A percentile compares a stretch with the other conserved stretches of the same genome.
Conservation (phyloP, 179 eudicot genomes). For the Silene coronaria region DNA sequence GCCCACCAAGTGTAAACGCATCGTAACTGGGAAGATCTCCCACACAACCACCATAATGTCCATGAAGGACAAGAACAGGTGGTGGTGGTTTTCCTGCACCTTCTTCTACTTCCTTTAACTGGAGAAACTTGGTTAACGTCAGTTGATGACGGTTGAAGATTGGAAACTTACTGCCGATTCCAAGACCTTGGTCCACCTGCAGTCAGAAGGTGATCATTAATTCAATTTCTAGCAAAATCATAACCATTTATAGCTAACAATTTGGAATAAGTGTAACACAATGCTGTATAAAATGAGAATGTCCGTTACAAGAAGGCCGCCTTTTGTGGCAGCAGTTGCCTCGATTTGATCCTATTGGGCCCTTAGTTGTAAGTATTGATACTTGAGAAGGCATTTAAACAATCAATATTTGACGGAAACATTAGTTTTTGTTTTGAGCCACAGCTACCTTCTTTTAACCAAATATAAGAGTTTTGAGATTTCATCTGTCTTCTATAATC, state of each 20-base stretch:
- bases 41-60: slow-evolving; percentile 94
- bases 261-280: not conserved
- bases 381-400: too few species aligned
- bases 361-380: not conserved
- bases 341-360: not conserved
- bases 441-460: not conserved
- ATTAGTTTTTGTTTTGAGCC: not conserved
- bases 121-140: slow-evolving; percentile 73
- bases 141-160: slow-evolving; percentile 87
- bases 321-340: too few species aligned
- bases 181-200: slow-evolving; percentile 98
- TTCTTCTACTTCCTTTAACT: slow-evolving; percentile 79
- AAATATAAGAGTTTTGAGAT: not conserved
- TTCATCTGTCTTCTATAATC: too few species aligned
- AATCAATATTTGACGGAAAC: too few species aligned
- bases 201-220: slow-evolving; percentile 20
- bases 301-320: too few species aligned
- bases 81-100: slow-evolving; percentile 93
- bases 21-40: slow-evolving; percentile 98
- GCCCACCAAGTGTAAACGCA: slow-evolving; percentile 94
- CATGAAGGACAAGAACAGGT: slow-evolving; percentile 90
- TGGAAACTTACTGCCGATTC: slow-evolving; percentile 80
- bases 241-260: not conserved
- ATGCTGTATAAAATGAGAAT: too few species aligned
- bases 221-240: slow-evolving; percentile 11